Evolutionary conservation across 2,329 filamentous ascomycete genomes (phyloP).

Genomic region (Pestalotiopsis sp.): DNA sequence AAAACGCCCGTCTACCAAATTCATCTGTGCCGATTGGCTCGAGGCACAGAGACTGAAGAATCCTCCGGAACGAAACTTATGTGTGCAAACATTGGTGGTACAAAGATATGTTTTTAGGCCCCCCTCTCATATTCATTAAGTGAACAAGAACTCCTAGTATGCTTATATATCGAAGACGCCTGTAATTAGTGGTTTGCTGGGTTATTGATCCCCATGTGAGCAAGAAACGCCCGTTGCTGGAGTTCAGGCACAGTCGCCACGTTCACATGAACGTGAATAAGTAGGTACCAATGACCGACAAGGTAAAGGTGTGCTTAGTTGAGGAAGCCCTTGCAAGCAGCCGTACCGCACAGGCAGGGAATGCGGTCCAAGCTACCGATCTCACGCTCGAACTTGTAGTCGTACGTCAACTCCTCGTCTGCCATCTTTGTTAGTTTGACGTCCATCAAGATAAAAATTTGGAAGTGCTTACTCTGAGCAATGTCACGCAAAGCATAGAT

Average conservation of each 20-base stretch:
- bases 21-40: background rate
- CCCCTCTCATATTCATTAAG: background rate
- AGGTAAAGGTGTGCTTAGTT: constrained; percentile 61
- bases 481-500: constrained; percentile 98
- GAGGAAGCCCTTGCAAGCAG: constrained; percentile 97
- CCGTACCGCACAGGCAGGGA: constrained; percentile 93
- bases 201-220: constrained; percentile 11
- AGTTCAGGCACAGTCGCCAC: background rate
- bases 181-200: background rate
- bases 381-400: constrained; percentile 99
- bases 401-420: constrained; percentile 99
- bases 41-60: background rate
- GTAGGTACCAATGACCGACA: background rate
- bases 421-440: constrained; percentile 28
- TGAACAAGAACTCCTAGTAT: constrained; percentile 12
- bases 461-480: constrained; percentile 75
- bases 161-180: constrained; percentile 25
- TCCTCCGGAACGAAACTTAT: background rate
- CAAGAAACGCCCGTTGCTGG: background rate
- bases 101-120: background rate
- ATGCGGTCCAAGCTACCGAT: constrained; percentile 94
- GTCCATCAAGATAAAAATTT: constrained; percentile 13
- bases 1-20: background rate
- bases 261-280: background rate
- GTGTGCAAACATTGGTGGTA: constrained; percentile 5